These are phyloP conservation scores for Starmerella cellae DNA, from an alignment of 805 yeast species.

Conservation along the genomic window DNA sequence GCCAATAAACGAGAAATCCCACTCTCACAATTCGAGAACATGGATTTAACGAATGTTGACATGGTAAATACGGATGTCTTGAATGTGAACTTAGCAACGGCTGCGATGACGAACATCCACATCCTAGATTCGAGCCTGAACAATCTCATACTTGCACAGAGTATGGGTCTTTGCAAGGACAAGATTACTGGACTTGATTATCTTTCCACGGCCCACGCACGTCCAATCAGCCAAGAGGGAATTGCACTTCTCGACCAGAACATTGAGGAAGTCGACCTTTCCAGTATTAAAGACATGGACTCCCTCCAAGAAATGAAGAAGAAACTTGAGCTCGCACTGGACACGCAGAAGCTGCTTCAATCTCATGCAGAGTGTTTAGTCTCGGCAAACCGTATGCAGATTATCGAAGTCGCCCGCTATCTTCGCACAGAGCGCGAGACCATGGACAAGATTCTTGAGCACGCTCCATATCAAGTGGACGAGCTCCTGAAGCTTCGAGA, in stretches of 20 bases:
- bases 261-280: background rate
- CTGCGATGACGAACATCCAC: background rate
- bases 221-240: background rate
- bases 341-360: background rate
- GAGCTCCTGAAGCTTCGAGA: background rate
- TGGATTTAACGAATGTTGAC: background rate
- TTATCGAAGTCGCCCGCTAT: background rate
- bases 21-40: background rate
- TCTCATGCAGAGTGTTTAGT: background rate
- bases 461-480: background rate
- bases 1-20: no score
- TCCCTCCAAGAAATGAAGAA: background rate
- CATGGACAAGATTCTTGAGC: background rate
- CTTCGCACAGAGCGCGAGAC: background rate
- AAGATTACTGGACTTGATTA: background rate
- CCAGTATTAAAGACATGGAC: background rate
- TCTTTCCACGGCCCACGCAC: background rate
- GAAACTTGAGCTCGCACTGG: background rate
- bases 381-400: background rate
- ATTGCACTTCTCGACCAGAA: background rate
- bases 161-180: background rate
- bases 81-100: background rate
- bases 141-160: background rate
- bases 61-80: background rate
- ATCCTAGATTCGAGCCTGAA: background rate